A percentile compares a stretch with the other conserved stretches of the same genome.
Evolutionary conservation across 371 early-diverging fungal genomes (phyloP).

Genomic region (Mucor lusitanicus): DNA sequence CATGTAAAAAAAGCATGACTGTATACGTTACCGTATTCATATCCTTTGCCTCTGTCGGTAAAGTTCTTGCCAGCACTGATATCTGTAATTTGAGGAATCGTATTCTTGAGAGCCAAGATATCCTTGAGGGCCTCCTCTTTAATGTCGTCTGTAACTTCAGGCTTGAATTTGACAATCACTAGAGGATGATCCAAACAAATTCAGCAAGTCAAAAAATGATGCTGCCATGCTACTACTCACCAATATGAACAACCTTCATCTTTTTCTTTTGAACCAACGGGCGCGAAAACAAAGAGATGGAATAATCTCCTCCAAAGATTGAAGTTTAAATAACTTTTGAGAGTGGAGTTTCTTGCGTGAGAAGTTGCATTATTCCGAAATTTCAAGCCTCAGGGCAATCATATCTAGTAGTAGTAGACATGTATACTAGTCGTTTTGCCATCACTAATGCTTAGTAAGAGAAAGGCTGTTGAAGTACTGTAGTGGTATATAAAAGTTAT

Average conservation of each 20-base stretch:
- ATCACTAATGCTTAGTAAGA: no score
- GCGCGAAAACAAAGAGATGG: not conserved
- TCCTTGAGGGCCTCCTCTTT: conserved; percentile 16
- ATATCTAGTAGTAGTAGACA: no score
- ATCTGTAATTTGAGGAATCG: conserved; percentile 33
- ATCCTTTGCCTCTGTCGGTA: conserved; percentile 51
- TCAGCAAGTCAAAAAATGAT: not conserved
- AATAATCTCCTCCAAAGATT: not conserved
- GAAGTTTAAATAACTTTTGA: conserved; percentile 1
- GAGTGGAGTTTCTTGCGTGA: not conserved
- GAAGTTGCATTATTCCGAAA: not conserved
- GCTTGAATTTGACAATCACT: conserved; percentile 53
- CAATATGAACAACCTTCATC: conserved; percentile 41
- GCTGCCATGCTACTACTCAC: conserved; percentile 18
- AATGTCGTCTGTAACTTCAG: conserved; percentile 34
- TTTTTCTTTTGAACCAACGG: not conserved
- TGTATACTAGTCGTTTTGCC: no score
- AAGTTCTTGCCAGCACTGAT: conserved; percentile 49
- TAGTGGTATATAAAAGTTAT: no score
- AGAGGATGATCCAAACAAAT: not conserved
- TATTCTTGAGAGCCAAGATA: conserved; percentile 38
- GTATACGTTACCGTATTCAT: conserved; percentile 32
- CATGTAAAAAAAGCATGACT: not conserved
- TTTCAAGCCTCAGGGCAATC: not conserved
- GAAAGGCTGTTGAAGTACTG: no score